Evolutionary conservation across 2,329 filamentous ascomycete genomes (phyloP), one percentile per base, ranked within the genome.

Genomic region (Aspergillus ochraceus): DNA sequence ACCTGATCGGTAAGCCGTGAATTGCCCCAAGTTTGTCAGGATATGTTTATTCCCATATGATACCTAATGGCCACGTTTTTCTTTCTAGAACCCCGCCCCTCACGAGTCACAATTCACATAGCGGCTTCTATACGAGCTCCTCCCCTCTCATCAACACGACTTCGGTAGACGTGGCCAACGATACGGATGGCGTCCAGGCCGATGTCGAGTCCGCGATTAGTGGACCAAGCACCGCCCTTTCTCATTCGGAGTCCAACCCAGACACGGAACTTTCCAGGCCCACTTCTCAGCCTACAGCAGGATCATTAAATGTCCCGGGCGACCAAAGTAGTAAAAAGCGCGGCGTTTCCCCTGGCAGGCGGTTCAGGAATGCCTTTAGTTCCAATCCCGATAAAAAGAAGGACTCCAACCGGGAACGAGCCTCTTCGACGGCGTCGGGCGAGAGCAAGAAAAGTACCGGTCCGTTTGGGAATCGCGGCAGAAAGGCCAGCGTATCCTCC

Each of bases 331-430:
- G 76, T 50, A 77, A 79, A 62, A 83, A 83, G 66, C 84, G 89
- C 60, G 86, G 86, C 24, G 81, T 85, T 20, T 93, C 91, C 10
- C 89, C 90, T 11, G 86, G 84, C 54, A 85, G 87, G 69, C 90
- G 88, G 70, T 80, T 94, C 62, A 89, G 85, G 73, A 87, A 88
- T 70, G 89, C 88, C 12, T 91, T 95, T 69, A 84, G 79, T 60
- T 75, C 73, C 9, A 71, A 70, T 11, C 71, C 72, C 39, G 79
- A 82, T 49, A 87, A 84, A 69, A 86, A 82, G 70, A 81, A 47
- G 22, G 45, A 77, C 59, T 71, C 78, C 26, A 80, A 77, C 36
- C 79, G 79, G 32, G 81, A 83, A 60, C 70, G 75, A 19, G 76
- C 80, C 36, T 75, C 76, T 45, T 64, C 70, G 11, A 80, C 78